Conservation (phyloP, 2,329 filamentous ascomycete genomes). For the Curvularia sp. region DNA sequence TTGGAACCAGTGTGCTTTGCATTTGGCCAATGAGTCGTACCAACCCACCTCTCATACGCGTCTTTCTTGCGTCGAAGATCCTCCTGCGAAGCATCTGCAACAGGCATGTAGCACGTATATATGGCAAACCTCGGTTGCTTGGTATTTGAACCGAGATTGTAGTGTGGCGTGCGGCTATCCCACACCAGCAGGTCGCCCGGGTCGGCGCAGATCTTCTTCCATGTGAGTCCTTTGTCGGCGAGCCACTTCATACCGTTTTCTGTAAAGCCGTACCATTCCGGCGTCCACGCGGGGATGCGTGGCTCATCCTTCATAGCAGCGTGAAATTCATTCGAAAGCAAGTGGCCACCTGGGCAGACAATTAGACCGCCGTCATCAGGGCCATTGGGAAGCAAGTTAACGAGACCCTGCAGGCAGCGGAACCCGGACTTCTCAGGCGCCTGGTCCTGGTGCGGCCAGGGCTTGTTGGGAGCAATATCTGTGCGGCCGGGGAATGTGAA, state of each 20-base stretch:
- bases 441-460: slow-evolving; percentile 49
- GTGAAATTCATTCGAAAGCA: slow-evolving; percentile 43
- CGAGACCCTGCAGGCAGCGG: slow-evolving; percentile 60
- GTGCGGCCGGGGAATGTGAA: slow-evolving; percentile 43
- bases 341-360: slow-evolving; percentile 44
- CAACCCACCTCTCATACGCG: slow-evolving; percentile 20
- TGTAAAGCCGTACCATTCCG: slow-evolving; percentile 47
- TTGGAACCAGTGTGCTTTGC: slow-evolving; percentile 45
- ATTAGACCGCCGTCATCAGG: slow-evolving; percentile 50
- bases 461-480: slow-evolving; percentile 33
- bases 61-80: slow-evolving; percentile 45
- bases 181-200: slow-evolving; percentile 57
- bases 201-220: slow-evolving; percentile 52
- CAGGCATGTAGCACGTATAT: slow-evolving; percentile 51
- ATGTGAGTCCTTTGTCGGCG: slow-evolving; percentile 47
- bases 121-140: slow-evolving; percentile 38
- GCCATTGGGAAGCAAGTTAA: slow-evolving; percentile 54
- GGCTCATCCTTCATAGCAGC: slow-evolving; percentile 32
- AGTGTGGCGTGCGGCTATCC: slow-evolving; percentile 50
- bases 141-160: slow-evolving; percentile 42
- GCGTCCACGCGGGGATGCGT: slow-evolving; percentile 40
- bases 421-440: slow-evolving; percentile 53
- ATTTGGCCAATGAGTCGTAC: slow-evolving; percentile 49
- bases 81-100: slow-evolving; percentile 44
- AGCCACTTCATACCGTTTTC: slow-evolving; percentile 52